A percentile compares a stretch with the other conserved stretches of the same genome.
Evolutionary conservation across 768 basidiomycete species (phyloP).

Genomic region (Lentinula raphanica): DNA sequence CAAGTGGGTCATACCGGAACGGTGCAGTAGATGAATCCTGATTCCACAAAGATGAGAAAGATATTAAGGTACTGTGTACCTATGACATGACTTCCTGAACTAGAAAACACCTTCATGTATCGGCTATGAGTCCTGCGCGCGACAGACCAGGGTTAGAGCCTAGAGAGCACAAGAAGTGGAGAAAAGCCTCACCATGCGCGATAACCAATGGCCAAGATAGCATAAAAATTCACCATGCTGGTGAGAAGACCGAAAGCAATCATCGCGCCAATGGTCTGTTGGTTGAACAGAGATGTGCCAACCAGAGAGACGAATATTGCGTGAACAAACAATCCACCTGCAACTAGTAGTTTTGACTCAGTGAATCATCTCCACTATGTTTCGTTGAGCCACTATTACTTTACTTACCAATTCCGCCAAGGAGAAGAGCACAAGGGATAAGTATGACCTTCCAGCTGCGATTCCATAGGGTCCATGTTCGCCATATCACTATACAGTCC

Average conservation of each 20-base stretch:
- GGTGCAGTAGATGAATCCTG: not conserved
- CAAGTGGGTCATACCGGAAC: not conserved
- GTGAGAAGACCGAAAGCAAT: not conserved
- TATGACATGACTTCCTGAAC: not conserved
- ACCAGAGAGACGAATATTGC: not conserved
- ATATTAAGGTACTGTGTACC: not conserved
- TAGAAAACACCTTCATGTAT: not conserved
- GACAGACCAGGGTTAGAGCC: not conserved
- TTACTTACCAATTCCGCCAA: not conserved
- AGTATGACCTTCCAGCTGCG: not conserved
- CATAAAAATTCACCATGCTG: not conserved
- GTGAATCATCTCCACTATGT: too few species aligned
- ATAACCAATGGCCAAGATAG: not conserved
- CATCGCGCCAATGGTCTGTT: not conserved
- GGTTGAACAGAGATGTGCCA: not conserved
- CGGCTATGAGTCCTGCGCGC: not conserved
- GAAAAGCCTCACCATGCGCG: not conserved
- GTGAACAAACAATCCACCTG: not conserved
- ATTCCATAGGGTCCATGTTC: conserved; percentile 1
- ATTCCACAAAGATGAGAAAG: not conserved
- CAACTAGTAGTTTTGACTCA: not conserved
- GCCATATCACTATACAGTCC: not conserved
- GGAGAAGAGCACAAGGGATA: not conserved
- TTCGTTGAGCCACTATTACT: too few species aligned
- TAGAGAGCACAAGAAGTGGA: not conserved